Base-by-base conservation (phyloP, 805 yeast genomes). In the Yarrowia sp. region DNA sequence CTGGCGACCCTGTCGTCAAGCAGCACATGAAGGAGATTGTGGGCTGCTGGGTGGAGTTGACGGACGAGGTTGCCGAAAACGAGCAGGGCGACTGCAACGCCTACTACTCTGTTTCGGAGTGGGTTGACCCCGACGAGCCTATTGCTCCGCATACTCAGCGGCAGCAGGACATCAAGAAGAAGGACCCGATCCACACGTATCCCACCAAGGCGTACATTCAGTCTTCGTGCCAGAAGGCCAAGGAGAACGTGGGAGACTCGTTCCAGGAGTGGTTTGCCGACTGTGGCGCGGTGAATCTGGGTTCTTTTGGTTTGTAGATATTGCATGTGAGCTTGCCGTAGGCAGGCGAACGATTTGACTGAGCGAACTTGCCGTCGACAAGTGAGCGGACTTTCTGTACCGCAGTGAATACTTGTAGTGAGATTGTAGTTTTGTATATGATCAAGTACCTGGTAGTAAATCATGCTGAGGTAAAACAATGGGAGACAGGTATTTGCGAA, bases 51-150 rank as follows among this genome's bases (percentile, higher is more conserved):
- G 73, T 78, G 3, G 75, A 80, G 56, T 78, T 87, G 63, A 70
- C 89, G 53, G 97, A 92, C 67, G 96, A 90, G 69, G 78, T 87
- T 13, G 81, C 84, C 62, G 97, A 92, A 69, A 55, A 55, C 19
- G 70, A 68, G 3, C 70, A 72, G 31, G 90, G 90, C 3, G 88
- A 85, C 42, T 66, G 67, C 4, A 65, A 63, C 7, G 65, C 65
- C 8, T 70, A 70, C 61, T 64, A 68, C 41, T 42, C 64, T 1
- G 68, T 66, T 25, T 59, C 65, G 8, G 69, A 68, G 22, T 55
- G 41, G 61, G 47, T 55, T 19, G 61, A 55, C n/a, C 61, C 61
- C 36, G 47, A 38, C 10, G 47, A 38, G 38, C 47, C 61, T 8
- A 29, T 39, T 1, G 38, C 61, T 14, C 61, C 61, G 5, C 61